Evolutionary conservation across 1,284 basidiomycete genomes (phyloP).

Genomic region (Papiliotrema nemorosa): DNA sequence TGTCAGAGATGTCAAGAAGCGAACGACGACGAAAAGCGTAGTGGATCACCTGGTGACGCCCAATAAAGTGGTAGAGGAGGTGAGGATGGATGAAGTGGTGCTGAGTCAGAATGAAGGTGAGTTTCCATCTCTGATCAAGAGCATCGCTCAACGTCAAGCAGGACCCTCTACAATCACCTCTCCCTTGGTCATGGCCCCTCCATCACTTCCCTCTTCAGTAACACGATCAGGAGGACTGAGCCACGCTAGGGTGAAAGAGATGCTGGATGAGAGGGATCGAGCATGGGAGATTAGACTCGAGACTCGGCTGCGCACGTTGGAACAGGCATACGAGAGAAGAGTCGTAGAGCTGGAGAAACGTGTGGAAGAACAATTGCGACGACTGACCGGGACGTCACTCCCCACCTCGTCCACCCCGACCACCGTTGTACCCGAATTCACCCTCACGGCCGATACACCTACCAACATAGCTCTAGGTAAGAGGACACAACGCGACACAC

Average conservation of each 20-base stretch:
- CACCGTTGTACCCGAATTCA: not conserved
- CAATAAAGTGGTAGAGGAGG: not conserved
- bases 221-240: not conserved
- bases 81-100: not conserved
- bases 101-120: not conserved
- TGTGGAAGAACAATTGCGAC: constrained; percentile 10
- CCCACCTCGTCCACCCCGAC: not conserved
- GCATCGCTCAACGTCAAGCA: not conserved
- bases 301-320: constrained; percentile 6
- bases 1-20: constrained; percentile 2
- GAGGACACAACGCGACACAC: not conserved
- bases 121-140: not conserved
- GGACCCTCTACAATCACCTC: not conserved
- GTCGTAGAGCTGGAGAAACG: constrained; percentile 20
- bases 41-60: not conserved
- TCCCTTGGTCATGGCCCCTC: not conserved
- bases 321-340: constrained; percentile 12
- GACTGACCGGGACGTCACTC: not conserved
- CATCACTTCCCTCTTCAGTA: not conserved
- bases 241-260: not conserved
- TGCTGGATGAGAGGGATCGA: constrained; percentile 11
- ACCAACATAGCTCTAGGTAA: constrained; percentile 2
- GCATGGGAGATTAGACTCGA: constrained; percentile 13
- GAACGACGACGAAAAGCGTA: not conserved
- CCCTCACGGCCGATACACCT: constrained; percentile 3